Evolutionary conservation across 352 stramenopile genomes (phyloP).

Genomic region (Pythium scleroteichum): DNA sequence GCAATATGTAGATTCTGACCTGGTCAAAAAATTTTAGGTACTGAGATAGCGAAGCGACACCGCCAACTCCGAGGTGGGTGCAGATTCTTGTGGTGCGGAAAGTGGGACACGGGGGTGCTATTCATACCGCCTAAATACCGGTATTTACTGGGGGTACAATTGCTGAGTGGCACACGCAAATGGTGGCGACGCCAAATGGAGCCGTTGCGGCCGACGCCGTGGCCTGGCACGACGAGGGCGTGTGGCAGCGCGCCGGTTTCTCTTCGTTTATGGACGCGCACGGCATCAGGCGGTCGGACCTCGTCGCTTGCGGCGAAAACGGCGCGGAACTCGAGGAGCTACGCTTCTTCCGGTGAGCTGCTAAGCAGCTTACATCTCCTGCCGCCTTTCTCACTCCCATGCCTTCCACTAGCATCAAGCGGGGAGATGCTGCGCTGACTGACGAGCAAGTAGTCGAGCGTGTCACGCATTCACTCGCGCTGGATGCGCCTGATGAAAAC

Average conservation of each 20-base stretch:
- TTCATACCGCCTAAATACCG: slow-evolving; percentile 5
- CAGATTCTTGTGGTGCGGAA: slow-evolving; percentile 20
- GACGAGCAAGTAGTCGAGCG: slow-evolving; percentile 23
- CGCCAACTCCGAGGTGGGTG: background rate
- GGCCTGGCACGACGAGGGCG: slow-evolving; percentile 39
- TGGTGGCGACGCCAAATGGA: background rate
- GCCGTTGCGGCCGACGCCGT: background rate
- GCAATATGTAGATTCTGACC: background rate
- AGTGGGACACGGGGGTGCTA: background rate
- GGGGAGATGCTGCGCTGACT: slow-evolving; percentile 3
- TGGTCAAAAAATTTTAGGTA: slow-evolving; percentile 7
- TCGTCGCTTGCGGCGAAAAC: slow-evolving; percentile 30
- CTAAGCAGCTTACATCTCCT: too few species aligned
- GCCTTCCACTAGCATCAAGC: slow-evolving; percentile 9
- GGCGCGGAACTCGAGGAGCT: slow-evolving; percentile 27
- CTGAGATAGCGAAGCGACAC: background rate
- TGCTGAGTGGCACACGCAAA: background rate
- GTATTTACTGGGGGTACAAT: slow-evolving; percentile 10
- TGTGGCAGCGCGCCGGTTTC: slow-evolving; percentile 57
- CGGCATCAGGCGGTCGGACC: slow-evolving; percentile 43
- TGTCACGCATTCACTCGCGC: slow-evolving; percentile 16
- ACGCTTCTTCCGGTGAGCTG: slow-evolving; percentile 64
- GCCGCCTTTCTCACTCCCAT: background rate
- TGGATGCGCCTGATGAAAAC: background rate
- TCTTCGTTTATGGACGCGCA: slow-evolving; percentile 57